Percentiles rank a stretch among this genome's conserved stretches.
Evolutionary conservation across 768 basidiomycete species (phyloP).

Genomic region (Auricularia sp.): DNA sequence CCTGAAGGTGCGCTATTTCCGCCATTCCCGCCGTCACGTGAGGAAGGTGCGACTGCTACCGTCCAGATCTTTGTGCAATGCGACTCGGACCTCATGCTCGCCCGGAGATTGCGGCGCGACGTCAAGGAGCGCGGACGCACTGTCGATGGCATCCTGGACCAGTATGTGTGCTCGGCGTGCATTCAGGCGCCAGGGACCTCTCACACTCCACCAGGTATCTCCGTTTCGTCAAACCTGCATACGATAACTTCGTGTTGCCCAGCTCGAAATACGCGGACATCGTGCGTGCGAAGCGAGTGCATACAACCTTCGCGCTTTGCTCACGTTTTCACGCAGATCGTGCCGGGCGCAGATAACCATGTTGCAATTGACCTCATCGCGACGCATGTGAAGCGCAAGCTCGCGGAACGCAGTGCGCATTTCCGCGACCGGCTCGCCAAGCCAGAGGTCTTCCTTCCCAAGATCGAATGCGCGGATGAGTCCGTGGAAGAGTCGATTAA

Average conservation of each 20-base stretch:
- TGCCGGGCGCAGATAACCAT: slow-evolving; percentile 84
- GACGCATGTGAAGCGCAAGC: slow-evolving; percentile 77
- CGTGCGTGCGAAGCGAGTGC: slow-evolving; percentile 27
- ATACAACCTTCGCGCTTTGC: background rate
- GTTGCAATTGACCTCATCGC: slow-evolving; percentile 91
- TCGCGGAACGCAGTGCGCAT: slow-evolving; percentile 64
- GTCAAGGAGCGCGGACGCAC: slow-evolving; percentile 77
- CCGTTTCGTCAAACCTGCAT: slow-evolving; percentile 89
- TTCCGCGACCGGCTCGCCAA: slow-evolving; percentile 65
- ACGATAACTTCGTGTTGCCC: slow-evolving; percentile 87
- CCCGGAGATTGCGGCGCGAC: slow-evolving; percentile 81
- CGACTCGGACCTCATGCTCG: slow-evolving; percentile 95
- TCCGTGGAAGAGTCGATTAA: slow-evolving; percentile 34
- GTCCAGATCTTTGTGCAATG: slow-evolving; percentile 78
- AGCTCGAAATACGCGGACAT: slow-evolving; percentile 84
- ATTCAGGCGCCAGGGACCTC: background rate
- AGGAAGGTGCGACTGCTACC: too few relatives aligned
- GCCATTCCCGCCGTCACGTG: background rate
- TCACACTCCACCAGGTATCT: slow-evolving; percentile 52
- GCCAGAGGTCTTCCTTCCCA: slow-evolving; percentile 4
- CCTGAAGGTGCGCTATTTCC: slow-evolving; percentile 53
- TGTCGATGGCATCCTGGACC: slow-evolving; percentile 81
- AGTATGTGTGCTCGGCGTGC: slow-evolving; percentile 35
- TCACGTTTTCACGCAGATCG: slow-evolving; percentile 49
- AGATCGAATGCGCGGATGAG: slow-evolving; percentile 24